Conservation (phyloP, 2,329 filamentous ascomycete species). For the Akanthomyces muscarius region DNA sequence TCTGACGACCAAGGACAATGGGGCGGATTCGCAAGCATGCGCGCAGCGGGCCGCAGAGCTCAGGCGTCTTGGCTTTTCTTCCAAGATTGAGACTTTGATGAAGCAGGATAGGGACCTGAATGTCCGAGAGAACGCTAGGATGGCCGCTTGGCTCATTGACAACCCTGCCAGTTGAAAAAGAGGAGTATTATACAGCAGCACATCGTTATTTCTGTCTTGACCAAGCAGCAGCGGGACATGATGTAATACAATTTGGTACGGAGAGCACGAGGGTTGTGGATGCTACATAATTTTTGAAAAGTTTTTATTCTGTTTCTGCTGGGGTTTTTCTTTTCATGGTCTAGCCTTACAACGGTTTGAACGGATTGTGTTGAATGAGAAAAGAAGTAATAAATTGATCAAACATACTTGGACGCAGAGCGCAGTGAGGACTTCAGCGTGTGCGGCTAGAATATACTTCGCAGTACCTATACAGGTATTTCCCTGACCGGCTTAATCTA, state of each 20-base stretch:
- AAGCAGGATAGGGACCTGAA: conserved; percentile 72
- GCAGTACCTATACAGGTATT: too few species aligned
- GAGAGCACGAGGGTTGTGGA: not conserved
- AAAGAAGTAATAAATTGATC: not conserved
- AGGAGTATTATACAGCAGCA: not conserved
- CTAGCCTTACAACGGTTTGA: not conserved
- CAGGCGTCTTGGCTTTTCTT: conserved; percentile 65
- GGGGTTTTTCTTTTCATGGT: not conserved
- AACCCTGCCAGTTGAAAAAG: conserved; percentile 27
- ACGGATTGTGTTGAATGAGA: not conserved
- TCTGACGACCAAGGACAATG: conserved; percentile 77
- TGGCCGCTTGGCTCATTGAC: conserved; percentile 69
- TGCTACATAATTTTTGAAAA: not conserved
- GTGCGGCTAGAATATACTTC: not conserved
- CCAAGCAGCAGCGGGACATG: not conserved
- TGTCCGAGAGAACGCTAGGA: conserved; percentile 79
- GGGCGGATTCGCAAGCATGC: conserved; percentile 61
- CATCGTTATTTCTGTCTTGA: not conserved
- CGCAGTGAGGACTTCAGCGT: too few species aligned
- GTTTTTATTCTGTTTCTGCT: not conserved
- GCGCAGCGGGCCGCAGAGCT: conserved; percentile 65
- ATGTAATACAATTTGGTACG: not conserved
- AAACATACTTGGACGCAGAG: not conserved
- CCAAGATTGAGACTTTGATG: conserved; percentile 58
- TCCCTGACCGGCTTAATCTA: too few species aligned